Evolutionary conservation across 352 stramenopile species (phyloP).

Genomic region (Elongisporangium prolatum): DNA sequence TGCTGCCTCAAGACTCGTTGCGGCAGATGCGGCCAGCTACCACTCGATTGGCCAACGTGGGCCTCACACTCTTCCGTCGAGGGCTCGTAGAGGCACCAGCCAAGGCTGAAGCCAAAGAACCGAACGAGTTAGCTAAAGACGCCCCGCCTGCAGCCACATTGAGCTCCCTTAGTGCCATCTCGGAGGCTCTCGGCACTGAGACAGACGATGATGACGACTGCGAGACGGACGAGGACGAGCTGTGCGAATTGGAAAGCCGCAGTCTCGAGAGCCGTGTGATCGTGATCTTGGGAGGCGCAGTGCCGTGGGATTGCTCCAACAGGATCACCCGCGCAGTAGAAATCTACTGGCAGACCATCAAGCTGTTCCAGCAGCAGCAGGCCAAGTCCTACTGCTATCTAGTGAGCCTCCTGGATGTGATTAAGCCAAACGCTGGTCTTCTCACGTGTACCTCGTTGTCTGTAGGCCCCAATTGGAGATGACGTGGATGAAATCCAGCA

Average conservation of each 20-base stretch:
- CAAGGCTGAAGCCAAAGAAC: not conserved
- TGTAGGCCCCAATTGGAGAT: constrained; percentile 28
- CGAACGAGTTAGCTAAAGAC: not conserved
- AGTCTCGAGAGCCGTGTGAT: constrained; percentile 36
- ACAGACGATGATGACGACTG: not conserved
- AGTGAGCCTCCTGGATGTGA: constrained; percentile 9
- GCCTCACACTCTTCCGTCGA: constrained; percentile 57
- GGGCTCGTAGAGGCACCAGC: constrained; percentile 17
- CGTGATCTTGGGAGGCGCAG: constrained; percentile 35
- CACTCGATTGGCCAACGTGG: constrained; percentile 42
- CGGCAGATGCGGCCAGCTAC: constrained; percentile 1
- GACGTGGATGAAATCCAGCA: constrained; percentile 32
- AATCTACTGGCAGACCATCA: constrained; percentile 50
- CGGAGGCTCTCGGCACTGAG: not conserved
- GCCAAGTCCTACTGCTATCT: constrained; percentile 38
- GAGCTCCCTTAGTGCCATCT: not conserved
- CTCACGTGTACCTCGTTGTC: constrained; percentile 4
- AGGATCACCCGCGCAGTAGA: constrained; percentile 39
- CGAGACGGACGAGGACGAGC: not conserved
- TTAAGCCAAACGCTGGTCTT: not conserved
- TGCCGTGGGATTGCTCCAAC: constrained; percentile 16
- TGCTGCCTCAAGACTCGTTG: constrained; percentile 45
- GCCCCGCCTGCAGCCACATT: not conserved
- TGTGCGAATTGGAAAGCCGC: not conserved
- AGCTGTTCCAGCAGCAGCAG: constrained; percentile 29